Base-by-base conservation (phyloP, 2,329 filamentous ascomycete species). In the Pseudogymnoascus sp. region DNA sequence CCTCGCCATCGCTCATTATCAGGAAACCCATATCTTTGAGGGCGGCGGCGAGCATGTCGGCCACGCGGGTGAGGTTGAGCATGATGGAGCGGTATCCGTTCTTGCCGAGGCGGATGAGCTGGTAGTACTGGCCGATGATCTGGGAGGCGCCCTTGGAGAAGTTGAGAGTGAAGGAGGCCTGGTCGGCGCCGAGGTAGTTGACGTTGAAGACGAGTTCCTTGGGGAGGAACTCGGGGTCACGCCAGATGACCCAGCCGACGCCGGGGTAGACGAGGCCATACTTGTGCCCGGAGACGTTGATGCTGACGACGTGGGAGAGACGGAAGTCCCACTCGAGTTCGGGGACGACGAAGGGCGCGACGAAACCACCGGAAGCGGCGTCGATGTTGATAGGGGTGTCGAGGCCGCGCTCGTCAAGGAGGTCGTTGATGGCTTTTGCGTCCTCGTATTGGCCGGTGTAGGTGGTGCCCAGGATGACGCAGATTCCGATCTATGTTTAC, bases 361-460 rank as follows among this genome's bases (percentile, higher is more conserved):
- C 93, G 68, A 97, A 97, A 3, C 92, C 92, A 70, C 93, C 93
- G 63, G 87, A 91, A 11, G 92, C 93, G 31, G 92, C 92, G 71
- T 97, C 93, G 58, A 97, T 91, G 73, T 97, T 93, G 68, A 97
- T 97, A 1, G 91, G 90, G 26, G 86, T 85, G 69, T 96, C 88
- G 52, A 97, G 81, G 41, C 83, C 80, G 63, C 81, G 86, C 80
- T 92, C 79, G 4, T 92, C 73, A 35, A 97, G 80, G 49, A 97
- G 79, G 73, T 97, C 91, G 70, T 96, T 97, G 76, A 97, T 89
- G 10, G 83, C 86, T 80, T 96, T 93, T 72, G 92, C 87, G 70
- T 97, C 92, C 77, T 97, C 93, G 70, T 97, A 96, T 78, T 97
- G 89, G 65, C 93, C 93, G 0, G 93, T 97, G 76, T 97, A 97